phyloP scores from a whole-genome alignment of 2,329 filamentous ascomycete genomes.

The Stemphylium lycopersici region DNA sequence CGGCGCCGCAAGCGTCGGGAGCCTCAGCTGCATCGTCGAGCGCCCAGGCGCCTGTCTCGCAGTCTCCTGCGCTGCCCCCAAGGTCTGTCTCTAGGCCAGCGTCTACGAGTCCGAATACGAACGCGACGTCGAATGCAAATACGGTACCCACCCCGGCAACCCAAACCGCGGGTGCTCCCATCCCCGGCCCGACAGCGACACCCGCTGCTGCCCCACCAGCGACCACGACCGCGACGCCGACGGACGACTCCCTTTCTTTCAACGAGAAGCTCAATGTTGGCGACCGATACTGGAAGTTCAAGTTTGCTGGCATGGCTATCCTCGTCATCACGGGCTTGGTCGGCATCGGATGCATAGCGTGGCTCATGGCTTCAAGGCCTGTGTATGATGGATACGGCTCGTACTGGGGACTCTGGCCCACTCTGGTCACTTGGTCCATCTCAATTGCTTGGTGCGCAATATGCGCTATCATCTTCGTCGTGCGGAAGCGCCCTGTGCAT shows the following conservation, averaged over 20 bases:
- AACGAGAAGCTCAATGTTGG: constrained; percentile 35
- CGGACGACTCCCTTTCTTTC: constrained; percentile 19
- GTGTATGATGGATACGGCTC: constrained; percentile 13
- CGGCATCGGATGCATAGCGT: constrained; percentile 41
- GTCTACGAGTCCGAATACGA: constrained; percentile 4
- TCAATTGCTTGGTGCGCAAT: constrained; percentile 40
- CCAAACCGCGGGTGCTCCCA: constrained; percentile 4
- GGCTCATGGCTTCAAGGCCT: constrained; percentile 18
- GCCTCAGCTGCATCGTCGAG: not conserved
- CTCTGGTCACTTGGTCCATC: constrained; percentile 38
- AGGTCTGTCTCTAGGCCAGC: constrained; percentile 4
- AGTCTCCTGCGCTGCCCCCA: not conserved
- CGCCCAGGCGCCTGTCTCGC: not conserved
- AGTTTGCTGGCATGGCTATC: constrained; percentile 28
- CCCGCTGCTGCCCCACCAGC: constrained; percentile 1
- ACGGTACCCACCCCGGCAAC: not conserved
- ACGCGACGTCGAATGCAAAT: not conserved
- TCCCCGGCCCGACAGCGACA: constrained; percentile 2
- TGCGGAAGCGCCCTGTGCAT: constrained; percentile 38
- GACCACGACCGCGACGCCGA: not conserved
- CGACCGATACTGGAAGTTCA: constrained; percentile 44
- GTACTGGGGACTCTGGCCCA: constrained; percentile 23
- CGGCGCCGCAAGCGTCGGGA: constrained; percentile 4
- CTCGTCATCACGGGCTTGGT: constrained; percentile 36
- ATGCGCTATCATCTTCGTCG: constrained; percentile 34